Percentiles rank a stretch among this genome's conserved stretches.
Evolutionary conservation across 345 rosid species (phyloP).

Genomic region (Jatropha curcas): DNA sequence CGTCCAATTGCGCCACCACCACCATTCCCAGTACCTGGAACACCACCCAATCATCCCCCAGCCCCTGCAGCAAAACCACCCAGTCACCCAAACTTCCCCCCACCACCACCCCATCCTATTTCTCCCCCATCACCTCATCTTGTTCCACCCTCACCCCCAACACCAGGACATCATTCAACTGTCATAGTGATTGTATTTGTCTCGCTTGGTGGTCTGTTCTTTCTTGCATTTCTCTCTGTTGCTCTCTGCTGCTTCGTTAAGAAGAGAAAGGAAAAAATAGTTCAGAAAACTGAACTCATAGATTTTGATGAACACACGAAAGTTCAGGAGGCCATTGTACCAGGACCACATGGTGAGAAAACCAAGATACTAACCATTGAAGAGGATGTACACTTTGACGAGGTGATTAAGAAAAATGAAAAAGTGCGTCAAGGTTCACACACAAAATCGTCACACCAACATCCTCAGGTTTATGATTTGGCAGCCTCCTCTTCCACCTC

Average conservation of each 20-base stretch:
- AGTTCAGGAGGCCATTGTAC: slow-evolving; percentile 50
- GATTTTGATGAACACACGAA: slow-evolving; percentile 46
- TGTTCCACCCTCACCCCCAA: slow-evolving; percentile 44
- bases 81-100: slow-evolving; percentile 27
- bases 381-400: slow-evolving; percentile 51
- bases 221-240: slow-evolving; percentile 62
- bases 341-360: slow-evolving; percentile 54
- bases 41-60: slow-evolving; percentile 32
- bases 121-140: slow-evolving; percentile 43
- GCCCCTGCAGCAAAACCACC: slow-evolving; percentile 24
- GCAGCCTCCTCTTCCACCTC: slow-evolving; percentile 26
- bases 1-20: slow-evolving; percentile 6
- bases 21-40: slow-evolving; percentile 12
- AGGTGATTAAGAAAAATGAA: slow-evolving; percentile 41
- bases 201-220: slow-evolving; percentile 59
- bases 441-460: slow-evolving; percentile 26
- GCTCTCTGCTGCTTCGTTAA: slow-evolving; percentile 54
- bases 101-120: slow-evolving; percentile 43
- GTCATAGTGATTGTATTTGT: slow-evolving; percentile 54
- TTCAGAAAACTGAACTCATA: slow-evolving; percentile 39
- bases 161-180: slow-evolving; percentile 54
- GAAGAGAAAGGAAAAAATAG: slow-evolving; percentile 46
- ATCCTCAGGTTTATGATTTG: slow-evolving; percentile 21
- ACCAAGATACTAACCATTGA: slow-evolving; percentile 32
- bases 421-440: slow-evolving; percentile 22